Base-by-base conservation (phyloP, 345 rosid genomes). In the Lumnitzera littorea region DNA sequence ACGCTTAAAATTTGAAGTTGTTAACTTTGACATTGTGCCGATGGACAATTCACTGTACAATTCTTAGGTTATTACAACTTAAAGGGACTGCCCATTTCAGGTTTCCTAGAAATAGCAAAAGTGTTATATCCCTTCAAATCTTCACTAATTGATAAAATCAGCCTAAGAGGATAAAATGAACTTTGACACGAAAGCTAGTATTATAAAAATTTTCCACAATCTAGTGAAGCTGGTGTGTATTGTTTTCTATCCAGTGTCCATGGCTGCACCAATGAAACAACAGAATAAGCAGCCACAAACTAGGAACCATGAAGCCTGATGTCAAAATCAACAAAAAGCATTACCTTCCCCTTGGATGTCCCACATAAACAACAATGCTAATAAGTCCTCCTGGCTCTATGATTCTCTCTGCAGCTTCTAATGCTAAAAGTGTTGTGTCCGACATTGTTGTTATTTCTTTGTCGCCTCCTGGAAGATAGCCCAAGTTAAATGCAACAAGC, bases 391-490 rank as follows among this genome's bases (percentile, higher is more conserved):
- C 87, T 2, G 79, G 76, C 56, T 68, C 57, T 53, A 92, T 55
- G 43, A 85, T 63, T 61, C 84, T 84, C 77, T 67, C 76, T 51
- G 96, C 86, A 48, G 91, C 82, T 66, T 81, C 80, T 72, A 89
- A 41, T 46, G 96, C 94, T 62, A 67, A 57, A 36, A 64, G 41
- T 9, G 98, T 92, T 70, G 96, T 87, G 58, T 73, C 70, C 0
- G 94, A 67, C 48, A 24, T 65, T 15, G 91, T 92, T 66, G 77
- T 84, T 64, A 84, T 58, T 13, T 74, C 70, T 76, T 84, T 87
- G 73, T 84, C 75, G 54, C 96, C 91, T 66, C 96, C 91, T 15
- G 98, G 98, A 80, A 89, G 96, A 68, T 85, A 92, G 24, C 98
- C 98, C 70, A 92, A 73, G 75, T 92, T 92, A 80, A 92, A 89